phyloP scores from a whole-genome alignment of 129 eudicot genomes.

The Daucus carota region DH1_v3.0 NC_030381.2:54673001-54673500 shows the following conservation, averaged over 20 bases:
- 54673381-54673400: not conserved
- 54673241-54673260: slow-evolving; percentile 84
- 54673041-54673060: slow-evolving; percentile 82
- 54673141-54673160: slow-evolving; percentile 65
- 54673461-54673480: not conserved
- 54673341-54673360: not conserved
- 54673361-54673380: not conserved
- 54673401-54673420: not conserved
- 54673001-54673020: not conserved
- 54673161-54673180: slow-evolving; percentile 51
- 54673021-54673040: not conserved
- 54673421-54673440: not conserved
- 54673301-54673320: not conserved
- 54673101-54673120: slow-evolving; percentile 67
- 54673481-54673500: not conserved
- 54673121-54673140: slow-evolving; percentile 92
- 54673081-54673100: slow-evolving; percentile 68
- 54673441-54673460: not conserved
- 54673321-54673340: not conserved
- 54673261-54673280: slow-evolving; percentile 98
- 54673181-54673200: slow-evolving; percentile 53
- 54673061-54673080: slow-evolving; percentile 62
- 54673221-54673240: slow-evolving; percentile 68
- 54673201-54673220: slow-evolving; percentile 92
- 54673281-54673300: not conserved